A percentile compares a stretch with the other conserved stretches of the same genome.
Evolutionary conservation across 176 grass and related monocot species (phyloP).

Genomic region (Oryza meridionalis): DNA sequence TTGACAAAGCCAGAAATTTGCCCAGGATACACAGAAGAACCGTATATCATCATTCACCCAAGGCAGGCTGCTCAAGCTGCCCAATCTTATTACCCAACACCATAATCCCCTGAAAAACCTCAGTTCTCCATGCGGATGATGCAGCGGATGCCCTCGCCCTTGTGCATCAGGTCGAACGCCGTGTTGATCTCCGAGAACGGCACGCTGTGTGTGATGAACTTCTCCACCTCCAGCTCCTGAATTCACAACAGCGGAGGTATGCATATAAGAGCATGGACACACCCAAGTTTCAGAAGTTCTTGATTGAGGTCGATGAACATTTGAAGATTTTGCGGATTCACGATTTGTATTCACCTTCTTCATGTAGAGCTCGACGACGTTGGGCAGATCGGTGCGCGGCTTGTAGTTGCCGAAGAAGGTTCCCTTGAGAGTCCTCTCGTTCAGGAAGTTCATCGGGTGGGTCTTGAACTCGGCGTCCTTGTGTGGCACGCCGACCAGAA

Average conservation of each 20-base stretch:
- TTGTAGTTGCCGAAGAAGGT: slow-evolving; percentile 98
- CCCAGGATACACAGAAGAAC: slow-evolving; percentile 20
- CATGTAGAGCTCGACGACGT: slow-evolving; percentile 83
- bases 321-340: not conserved
- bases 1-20: slow-evolving; percentile 14
- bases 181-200: slow-evolving; percentile 78
- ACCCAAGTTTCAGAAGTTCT: not conserved
- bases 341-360: slow-evolving; percentile 32
- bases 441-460: slow-evolving; percentile 77
- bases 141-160: slow-evolving; percentile 75
- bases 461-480: slow-evolving; percentile 90
- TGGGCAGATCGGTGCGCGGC: slow-evolving; percentile 72
- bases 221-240: slow-evolving; percentile 83
- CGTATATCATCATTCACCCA: not conserved
- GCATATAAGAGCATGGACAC: not conserved
- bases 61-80: slow-evolving; percentile 22
- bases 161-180: slow-evolving; percentile 78
- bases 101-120: not conserved
- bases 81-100: slow-evolving; percentile 29
- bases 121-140: slow-evolving; percentile 83
- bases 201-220: slow-evolving; percentile 80
- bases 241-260: not conserved
- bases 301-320: not conserved
- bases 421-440: slow-evolving; percentile 89
- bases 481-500: slow-evolving; percentile 81